These are phyloP conservation scores for Botrytis elliptica DNA, from an alignment of 2,329 filamentous ascomycete species.

Conservation along the genomic window DNA sequence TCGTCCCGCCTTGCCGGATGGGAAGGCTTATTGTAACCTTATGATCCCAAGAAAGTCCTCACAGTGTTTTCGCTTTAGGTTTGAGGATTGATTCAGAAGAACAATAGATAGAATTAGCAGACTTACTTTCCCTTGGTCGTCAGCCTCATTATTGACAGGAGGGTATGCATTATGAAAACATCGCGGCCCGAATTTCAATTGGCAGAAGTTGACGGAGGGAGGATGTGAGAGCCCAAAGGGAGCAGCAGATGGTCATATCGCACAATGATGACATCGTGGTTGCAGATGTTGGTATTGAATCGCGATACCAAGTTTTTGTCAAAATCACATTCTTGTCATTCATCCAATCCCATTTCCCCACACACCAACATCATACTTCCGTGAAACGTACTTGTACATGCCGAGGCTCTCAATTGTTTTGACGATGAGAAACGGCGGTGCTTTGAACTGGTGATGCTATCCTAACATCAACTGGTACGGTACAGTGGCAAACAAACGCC, in stretches of 20 bases:
- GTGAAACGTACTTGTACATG: background rate
- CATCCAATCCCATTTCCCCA: background rate
- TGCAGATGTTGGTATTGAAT: conserved; percentile 16
- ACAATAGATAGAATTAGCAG: conserved; percentile 5
- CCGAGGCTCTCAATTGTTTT: background rate
- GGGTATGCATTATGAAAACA: background rate
- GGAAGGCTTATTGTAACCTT: conserved; percentile 11
- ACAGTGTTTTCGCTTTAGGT: background rate
- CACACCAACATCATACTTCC: conserved; percentile 2
- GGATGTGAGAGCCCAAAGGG: background rate
- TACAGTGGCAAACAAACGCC: background rate
- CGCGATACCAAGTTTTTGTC: conserved; percentile 10
- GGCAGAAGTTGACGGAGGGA: background rate
- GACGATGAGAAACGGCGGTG: background rate
- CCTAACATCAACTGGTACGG: background rate
- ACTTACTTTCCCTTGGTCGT: background rate
- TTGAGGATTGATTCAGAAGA: background rate
- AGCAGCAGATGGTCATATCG: background rate
- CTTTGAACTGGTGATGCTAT: background rate
- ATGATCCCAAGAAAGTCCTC: conserved; percentile 1
- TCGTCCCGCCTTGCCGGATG: conserved; percentile 4
- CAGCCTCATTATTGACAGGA: conserved; percentile 4
- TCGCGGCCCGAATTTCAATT: conserved; percentile 1
- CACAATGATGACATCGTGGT: conserved; percentile 16
- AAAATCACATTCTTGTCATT: conserved; percentile 4